Percentiles rank a stretch among this genome's conserved stretches.
phyloP scores from a whole-genome alignment of 805 yeast species.

The Lachancea cidri region DNA sequence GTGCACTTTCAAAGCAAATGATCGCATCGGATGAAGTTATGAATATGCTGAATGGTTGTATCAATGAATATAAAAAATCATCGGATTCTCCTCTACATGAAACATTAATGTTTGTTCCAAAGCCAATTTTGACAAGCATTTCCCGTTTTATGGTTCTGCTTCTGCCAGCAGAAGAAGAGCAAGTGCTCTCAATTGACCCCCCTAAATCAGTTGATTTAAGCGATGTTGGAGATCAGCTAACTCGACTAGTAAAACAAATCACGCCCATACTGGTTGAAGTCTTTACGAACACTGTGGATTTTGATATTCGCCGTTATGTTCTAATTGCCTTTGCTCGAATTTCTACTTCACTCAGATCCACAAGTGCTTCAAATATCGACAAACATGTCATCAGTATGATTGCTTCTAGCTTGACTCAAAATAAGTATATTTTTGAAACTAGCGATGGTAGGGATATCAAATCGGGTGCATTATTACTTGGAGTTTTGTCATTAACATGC shows the following conservation, averaged over 20 bases:
- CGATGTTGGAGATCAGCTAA: conserved; percentile 22
- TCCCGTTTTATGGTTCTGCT: conserved; percentile 52
- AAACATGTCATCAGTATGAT: conserved; percentile 43
- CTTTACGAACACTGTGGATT: conserved; percentile 69
- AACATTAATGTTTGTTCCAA: conserved; percentile 67
- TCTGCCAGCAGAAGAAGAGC: conserved; percentile 44
- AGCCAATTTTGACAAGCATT: conserved; percentile 52
- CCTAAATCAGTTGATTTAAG: conserved; percentile 21
- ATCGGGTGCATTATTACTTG: conserved; percentile 42
- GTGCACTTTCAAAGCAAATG: conserved; percentile 39
- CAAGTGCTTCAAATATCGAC: conserved; percentile 31
- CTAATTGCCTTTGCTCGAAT: conserved; percentile 51
- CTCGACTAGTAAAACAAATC: conserved; percentile 40
- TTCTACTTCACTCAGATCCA: conserved; percentile 36
- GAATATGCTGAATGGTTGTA: conserved; percentile 41
- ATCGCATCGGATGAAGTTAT: conserved; percentile 47
- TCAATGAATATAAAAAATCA: conserved; percentile 45
- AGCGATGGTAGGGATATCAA: conserved; percentile 22
- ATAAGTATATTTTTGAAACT: conserved; percentile 32
- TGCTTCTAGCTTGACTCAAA: conserved; percentile 59
- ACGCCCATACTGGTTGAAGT: conserved; percentile 54
- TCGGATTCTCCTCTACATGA: conserved; percentile 48
- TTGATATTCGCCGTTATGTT: conserved; percentile 52
- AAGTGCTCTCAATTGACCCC: conserved; percentile 24
- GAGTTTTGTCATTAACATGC: conserved; percentile 46